phyloP scores from a whole-genome alignment of 257 asterid genomes.

The Mitragyna speciosa region DNA sequence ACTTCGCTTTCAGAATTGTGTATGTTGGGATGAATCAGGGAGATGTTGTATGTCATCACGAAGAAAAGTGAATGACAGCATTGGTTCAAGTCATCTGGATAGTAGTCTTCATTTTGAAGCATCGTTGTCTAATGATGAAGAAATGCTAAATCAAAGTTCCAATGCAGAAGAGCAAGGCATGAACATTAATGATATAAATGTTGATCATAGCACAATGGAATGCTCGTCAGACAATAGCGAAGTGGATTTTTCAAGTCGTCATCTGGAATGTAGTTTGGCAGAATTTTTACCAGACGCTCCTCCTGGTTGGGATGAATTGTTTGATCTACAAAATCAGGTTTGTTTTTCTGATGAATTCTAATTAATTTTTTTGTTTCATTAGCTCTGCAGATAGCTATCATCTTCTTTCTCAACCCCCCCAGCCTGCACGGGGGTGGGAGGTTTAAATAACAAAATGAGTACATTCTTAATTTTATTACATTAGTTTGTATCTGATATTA shows the following conservation, averaged over 20 bases:
- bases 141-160: slow-evolving; percentile 31
- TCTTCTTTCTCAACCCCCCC: neutral
- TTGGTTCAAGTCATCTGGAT: slow-evolving; percentile 35
- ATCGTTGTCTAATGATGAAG: slow-evolving; percentile 43
- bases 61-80: slow-evolving; percentile 30
- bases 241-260: slow-evolving; percentile 61
- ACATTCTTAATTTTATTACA: neutral
- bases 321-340: slow-evolving; percentile 69
- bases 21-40: slow-evolving; percentile 35
- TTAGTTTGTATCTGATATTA: slow-evolving; percentile 13
- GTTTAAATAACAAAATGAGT: neutral
- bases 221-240: slow-evolving; percentile 81
- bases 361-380: slow-evolving; percentile 4
- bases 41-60: slow-evolving; percentile 42
- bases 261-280: slow-evolving; percentile 31
- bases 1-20: slow-evolving; percentile 72
- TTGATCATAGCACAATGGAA: slow-evolving; percentile 42
- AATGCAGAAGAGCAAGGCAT: slow-evolving; percentile 47
- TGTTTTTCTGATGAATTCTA: slow-evolving; percentile 11
- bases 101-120: slow-evolving; percentile 36
- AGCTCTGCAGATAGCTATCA: neutral
- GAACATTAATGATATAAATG: slow-evolving; percentile 38
- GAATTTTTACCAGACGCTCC: slow-evolving; percentile 46
- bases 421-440: neutral
- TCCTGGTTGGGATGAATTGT: slow-evolving; percentile 55